Conservation (phyloP, 192 early-diverging fungal species). For the Podochytrium sp. region DNA sequence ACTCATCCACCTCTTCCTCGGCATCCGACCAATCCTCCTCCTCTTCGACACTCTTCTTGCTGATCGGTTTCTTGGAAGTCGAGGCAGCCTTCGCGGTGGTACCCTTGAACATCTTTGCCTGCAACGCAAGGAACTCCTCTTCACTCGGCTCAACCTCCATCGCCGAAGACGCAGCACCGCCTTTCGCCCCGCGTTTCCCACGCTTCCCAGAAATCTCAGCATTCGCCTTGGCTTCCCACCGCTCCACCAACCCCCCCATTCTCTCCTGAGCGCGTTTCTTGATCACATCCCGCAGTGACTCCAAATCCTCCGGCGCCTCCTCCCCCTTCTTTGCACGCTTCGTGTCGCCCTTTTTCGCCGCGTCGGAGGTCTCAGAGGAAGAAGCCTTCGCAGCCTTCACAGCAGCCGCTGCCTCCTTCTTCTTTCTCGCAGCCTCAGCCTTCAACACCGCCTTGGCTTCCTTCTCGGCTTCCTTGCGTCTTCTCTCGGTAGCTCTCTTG, state of each 20-base stretch:
- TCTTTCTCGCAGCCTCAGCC: neutral
- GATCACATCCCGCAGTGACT: slow-evolving; percentile 58
- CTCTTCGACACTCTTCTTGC: neutral
- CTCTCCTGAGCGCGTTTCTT: neutral
- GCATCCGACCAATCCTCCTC: neutral
- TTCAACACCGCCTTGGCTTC: slow-evolving; percentile 33
- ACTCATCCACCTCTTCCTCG: slow-evolving; percentile 13
- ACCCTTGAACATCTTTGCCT: slow-evolving; percentile 58
- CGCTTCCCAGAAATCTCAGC: neutral
- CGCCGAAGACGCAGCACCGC: neutral
- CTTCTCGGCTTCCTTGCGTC: slow-evolving; percentile 42
- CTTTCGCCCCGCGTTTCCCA: slow-evolving; percentile 12
- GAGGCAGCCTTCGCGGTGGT: slow-evolving; percentile 35
- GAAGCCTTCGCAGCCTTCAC: neutral
- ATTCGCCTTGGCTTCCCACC: slow-evolving; percentile 8
- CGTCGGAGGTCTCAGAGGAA: neutral
- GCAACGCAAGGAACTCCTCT: slow-evolving; percentile 66
- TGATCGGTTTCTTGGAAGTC: neutral
- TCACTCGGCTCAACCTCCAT: slow-evolving; percentile 46
- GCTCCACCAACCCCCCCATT: slow-evolving; percentile 11
- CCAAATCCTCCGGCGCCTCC: slow-evolving; percentile 62
- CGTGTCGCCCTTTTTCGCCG: slow-evolving; percentile 8
- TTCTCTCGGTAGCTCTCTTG: slow-evolving; percentile 48
- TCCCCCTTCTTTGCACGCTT: slow-evolving; percentile 45
- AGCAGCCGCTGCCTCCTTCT: neutral